Evolutionary conservation across 192 early-diverging fungal genomes (phyloP).

Genomic region (Chytriomyces sp.): DNA sequence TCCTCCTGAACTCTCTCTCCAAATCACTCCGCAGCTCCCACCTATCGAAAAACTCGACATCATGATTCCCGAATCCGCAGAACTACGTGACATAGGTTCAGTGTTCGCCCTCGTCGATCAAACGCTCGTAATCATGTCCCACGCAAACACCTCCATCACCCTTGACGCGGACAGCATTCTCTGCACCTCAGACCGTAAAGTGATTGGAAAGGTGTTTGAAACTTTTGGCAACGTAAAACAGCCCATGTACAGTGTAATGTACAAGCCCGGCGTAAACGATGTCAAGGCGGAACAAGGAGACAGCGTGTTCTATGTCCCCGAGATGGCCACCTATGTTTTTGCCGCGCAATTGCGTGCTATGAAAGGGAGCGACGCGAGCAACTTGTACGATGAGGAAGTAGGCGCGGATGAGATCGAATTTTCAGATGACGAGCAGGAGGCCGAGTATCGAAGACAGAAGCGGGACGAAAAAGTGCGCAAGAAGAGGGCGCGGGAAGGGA

Average conservation of each 20-base stretch:
- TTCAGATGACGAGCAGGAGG: conserved; percentile 93
- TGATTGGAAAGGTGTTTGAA: conserved; percentile 63
- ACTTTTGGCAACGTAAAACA: conserved; percentile 87
- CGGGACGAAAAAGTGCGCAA: conserved; percentile 28
- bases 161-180: conserved; percentile 80
- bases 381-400: conserved; percentile 90
- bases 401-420: conserved; percentile 82
- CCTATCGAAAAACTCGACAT: conserved; percentile 48
- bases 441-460: conserved; percentile 50
- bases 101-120: conserved; percentile 73
- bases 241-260: conserved; percentile 83
- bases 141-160: conserved; percentile 49
- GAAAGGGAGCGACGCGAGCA: conserved; percentile 92
- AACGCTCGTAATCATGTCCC: conserved; percentile 69
- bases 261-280: conserved; percentile 60
- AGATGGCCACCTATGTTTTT: conserved; percentile 65
- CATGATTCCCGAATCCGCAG: conserved; percentile 52
- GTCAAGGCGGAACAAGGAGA: conserved; percentile 39
- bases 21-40: conserved; percentile 4
- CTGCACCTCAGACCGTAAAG: conserved; percentile 56
- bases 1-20: neutral
- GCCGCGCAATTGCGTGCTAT: conserved; percentile 62
- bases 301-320: conserved; percentile 66
- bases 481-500: neutral
- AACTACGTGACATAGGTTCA: conserved; percentile 61